phyloP scores from a whole-genome alignment of 1,284 basidiomycete species.

The Anthracocystis setariae region DNA sequence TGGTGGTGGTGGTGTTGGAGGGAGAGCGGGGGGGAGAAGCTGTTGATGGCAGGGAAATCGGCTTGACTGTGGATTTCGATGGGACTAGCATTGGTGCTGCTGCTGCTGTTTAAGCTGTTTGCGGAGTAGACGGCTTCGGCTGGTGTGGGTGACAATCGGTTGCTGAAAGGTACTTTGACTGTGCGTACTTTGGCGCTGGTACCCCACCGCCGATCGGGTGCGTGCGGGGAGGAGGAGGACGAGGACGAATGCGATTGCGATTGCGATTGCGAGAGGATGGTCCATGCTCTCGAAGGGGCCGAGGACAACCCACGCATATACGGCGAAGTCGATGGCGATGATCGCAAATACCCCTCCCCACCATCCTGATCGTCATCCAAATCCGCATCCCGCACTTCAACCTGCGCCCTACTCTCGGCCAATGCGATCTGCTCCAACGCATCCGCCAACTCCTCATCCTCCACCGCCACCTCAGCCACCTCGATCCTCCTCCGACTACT shows the following conservation, averaged over 20 bases:
- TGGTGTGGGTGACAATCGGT: conserved; percentile 36
- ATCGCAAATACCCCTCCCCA: too few relatives aligned
- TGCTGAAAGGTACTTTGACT: conserved; percentile 50
- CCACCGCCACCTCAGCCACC: conserved; percentile 20
- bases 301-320: conserved; percentile 29
- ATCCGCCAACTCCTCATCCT: conserved; percentile 51
- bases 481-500: conserved; percentile 19
- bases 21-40: too few relatives aligned
- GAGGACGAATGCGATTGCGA: conserved; percentile 35
- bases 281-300: conserved; percentile 54
- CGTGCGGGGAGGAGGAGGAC: conserved; percentile 10
- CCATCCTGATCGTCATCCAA: too few relatives aligned
- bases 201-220: conserved; percentile 30
- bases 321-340: conserved; percentile 45
- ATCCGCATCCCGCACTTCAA: background rate
- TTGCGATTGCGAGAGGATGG: conserved; percentile 54
- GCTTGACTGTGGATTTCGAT: conserved; percentile 8
- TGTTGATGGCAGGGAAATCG: conserved; percentile 5
- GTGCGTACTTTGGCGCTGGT: conserved; percentile 58
- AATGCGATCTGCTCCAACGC: conserved; percentile 56
- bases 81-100: too few relatives aligned
- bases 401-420: conserved; percentile 46
- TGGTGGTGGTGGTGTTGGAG: too few relatives aligned
- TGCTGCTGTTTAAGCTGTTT: conserved; percentile 15
- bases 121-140: conserved; percentile 18